Percentiles rank a stretch among this genome's conserved stretches.
phyloP scores from a whole-genome alignment of 2,329 filamentous ascomycete genomes.

The Geosmithia putterillii region DNA sequence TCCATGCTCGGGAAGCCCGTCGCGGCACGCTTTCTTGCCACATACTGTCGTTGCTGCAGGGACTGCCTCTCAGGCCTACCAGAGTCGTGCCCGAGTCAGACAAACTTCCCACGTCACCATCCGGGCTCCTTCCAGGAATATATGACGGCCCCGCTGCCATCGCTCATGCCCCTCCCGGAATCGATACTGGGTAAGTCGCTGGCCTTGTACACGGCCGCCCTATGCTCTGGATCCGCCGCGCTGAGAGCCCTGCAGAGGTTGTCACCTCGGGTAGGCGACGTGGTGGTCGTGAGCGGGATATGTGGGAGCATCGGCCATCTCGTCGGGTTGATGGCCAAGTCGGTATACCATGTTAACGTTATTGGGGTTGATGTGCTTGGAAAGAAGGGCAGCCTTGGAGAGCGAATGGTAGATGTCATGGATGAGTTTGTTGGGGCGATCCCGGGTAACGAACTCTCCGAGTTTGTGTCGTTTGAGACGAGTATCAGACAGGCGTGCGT shows the following conservation, averaged over 20 bases:
- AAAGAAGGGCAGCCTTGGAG: not conserved
- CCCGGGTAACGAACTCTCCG: too few relatives aligned
- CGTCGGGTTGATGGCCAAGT: not conserved
- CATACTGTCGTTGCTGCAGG: not conserved
- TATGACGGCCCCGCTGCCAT: not conserved
- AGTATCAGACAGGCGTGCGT: not conserved
- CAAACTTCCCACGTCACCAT: not conserved
- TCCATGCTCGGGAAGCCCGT: not conserved
- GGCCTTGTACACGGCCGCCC: not conserved
- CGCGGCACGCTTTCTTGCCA: not conserved
- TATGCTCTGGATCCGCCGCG: not conserved
- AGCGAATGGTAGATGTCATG: too few relatives aligned
- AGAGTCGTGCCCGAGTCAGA: not conserved
- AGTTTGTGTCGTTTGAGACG: too few relatives aligned
- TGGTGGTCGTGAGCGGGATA: not conserved
- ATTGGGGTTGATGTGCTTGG: not conserved
- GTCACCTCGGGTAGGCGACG: not conserved
- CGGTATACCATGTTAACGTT: not conserved
- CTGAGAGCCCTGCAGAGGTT: not conserved
- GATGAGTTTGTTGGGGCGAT: too few relatives aligned
- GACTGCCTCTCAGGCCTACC: not conserved
- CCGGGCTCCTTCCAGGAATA: slow-evolving; percentile 1
- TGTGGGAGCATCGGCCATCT: not conserved
- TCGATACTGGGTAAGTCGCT: not conserved
- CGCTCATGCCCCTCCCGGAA: not conserved